phyloP scores from a whole-genome alignment of 257 asterid genomes.

The Cynanchum wilfordii region DNA sequence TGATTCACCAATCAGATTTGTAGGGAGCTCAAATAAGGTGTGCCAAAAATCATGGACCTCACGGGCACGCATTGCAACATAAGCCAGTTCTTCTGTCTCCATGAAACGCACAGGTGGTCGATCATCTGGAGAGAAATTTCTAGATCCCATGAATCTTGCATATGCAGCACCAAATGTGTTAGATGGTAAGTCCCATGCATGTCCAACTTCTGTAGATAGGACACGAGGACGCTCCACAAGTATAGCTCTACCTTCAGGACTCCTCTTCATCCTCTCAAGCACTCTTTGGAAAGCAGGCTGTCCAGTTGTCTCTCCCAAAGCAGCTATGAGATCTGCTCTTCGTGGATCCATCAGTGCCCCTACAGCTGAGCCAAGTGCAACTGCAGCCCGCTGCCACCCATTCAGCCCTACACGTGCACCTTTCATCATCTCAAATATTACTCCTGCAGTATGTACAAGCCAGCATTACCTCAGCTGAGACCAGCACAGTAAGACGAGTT shows the following conservation, averaged over 20 bases:
- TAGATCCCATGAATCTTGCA: slow-evolving; percentile 89
- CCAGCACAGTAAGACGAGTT: not conserved
- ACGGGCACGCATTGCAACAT: slow-evolving; percentile 92
- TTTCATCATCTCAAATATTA: slow-evolving; percentile 36
- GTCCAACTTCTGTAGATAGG: slow-evolving; percentile 70
- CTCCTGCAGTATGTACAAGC: not conserved
- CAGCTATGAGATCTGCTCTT: slow-evolving; percentile 89
- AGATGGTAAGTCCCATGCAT: slow-evolving; percentile 88
- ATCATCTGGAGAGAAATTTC: slow-evolving; percentile 92
- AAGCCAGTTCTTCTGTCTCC: slow-evolving; percentile 89
- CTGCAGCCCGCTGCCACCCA: slow-evolving; percentile 92
- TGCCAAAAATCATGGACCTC: slow-evolving; percentile 98
- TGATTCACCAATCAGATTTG: slow-evolving; percentile 90
- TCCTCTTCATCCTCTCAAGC: slow-evolving; percentile 72
- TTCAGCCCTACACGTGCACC: slow-evolving; percentile 54
- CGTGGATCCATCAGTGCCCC: slow-evolving; percentile 90
- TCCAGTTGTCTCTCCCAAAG: slow-evolving; percentile 93
- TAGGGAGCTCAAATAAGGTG: slow-evolving; percentile 81
- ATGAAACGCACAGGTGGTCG: slow-evolving; percentile 95
- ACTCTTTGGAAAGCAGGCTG: slow-evolving; percentile 79
- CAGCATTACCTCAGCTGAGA: not conserved
- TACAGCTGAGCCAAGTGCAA: slow-evolving; percentile 86
- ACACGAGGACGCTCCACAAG: slow-evolving; percentile 82
- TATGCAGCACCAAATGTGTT: slow-evolving; percentile 97
- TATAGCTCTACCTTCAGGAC: slow-evolving; percentile 75